Evolutionary conservation across 306 rosid species (phyloP), one percentile per base, ranked within the genome.

Genomic region (Macrotyloma uniflorum): DNA sequence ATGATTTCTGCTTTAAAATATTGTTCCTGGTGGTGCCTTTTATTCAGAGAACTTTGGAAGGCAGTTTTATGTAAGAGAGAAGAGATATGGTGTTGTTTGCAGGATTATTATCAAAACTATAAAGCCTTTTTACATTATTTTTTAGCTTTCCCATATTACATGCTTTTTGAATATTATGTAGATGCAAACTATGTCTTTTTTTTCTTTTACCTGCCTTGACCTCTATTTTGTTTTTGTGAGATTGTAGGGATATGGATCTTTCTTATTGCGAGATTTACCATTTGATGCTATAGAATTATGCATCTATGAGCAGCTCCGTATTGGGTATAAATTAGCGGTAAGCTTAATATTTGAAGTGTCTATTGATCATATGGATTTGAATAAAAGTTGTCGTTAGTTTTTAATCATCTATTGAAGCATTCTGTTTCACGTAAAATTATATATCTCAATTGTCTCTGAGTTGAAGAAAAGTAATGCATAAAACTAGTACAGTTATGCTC

Each of bases 261-360:
- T 91, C 84, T 83, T 91, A 72, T 74, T 91, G 84, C 87, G 97
- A 86, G 97, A 91, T 83, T 86, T 91, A 80, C 97, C 97, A 61
- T 91, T 91, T 86, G 97, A 91, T 83, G 97, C 93, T 62, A 70
- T 89, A 65, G 92, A 89, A 83, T 85, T 91, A 46, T 91, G 97
- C 86, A 83, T 91, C 76, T 91, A 91, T 16, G 97, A 91, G 91
- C 97, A 91, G 85, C 92, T 91, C 24, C 89, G 87, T 40, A 83
- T 91, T 1, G 97, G 97, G 53, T 91, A 88, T 81, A 91, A 88
- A 79, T 50, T 86, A 68, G 93, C 92, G 86, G 97, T 91, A 89
- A 61, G 90, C 67, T 70, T 74, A 57, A 63, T 75, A 49, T 58
- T 80, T 63, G 64, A 57, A 57, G 35, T 53, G 51, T 64, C 46